Evolutionary conservation across 2,329 filamentous ascomycete species (phyloP).

Genomic region (Ophiocordyceps camponoti-floridani): DNA sequence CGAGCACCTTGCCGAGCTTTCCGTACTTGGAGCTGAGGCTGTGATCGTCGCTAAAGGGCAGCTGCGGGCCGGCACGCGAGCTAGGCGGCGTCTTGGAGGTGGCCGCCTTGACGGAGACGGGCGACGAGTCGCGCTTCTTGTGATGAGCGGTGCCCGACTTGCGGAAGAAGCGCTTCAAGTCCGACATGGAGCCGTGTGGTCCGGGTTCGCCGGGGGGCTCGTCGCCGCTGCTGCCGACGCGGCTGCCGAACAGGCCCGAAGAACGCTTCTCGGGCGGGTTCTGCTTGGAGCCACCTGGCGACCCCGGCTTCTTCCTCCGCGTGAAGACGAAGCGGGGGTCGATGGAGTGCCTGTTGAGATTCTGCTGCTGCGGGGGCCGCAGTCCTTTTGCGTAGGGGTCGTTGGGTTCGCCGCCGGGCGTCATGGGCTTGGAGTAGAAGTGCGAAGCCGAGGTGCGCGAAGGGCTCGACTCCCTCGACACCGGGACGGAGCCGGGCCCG

Average conservation of each 20-base stretch:
- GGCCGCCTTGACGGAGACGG: conserved; percentile 29
- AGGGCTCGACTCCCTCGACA: conserved; percentile 45
- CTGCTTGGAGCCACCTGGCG: conserved; percentile 33
- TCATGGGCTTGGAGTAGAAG: conserved; percentile 56
- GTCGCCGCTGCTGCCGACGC: conserved; percentile 16
- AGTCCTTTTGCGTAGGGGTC: conserved; percentile 79
- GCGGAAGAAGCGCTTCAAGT: conserved; percentile 93
- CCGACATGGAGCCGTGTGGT: conserved; percentile 71
- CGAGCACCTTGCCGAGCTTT: conserved; percentile 85
- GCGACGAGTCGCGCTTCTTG: conserved; percentile 49
- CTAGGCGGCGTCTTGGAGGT: conserved; percentile 28
- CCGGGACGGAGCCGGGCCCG: conserved; percentile 34
- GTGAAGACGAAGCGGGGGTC: conserved; percentile 77
- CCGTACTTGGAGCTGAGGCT: conserved; percentile 83
- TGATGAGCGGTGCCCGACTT: conserved; percentile 47
- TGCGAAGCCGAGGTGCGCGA: conserved; percentile 43
- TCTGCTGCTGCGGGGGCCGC: conserved; percentile 49
- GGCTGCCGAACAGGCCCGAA: conserved; percentile 19
- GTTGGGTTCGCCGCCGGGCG: conserved; percentile 60
- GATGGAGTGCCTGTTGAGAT: conserved; percentile 41
- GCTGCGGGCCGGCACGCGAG: conserved; percentile 35
- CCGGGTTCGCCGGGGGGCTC: conserved; percentile 9
- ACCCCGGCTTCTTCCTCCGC: conserved; percentile 48
- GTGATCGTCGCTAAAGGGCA: conserved; percentile 90
- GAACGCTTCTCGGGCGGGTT: conserved; percentile 36